Evolutionary conservation across 2,329 filamentous ascomycete species (phyloP), one percentile per base, ranked within the genome.

Genomic region (Aspergillus brunneoviolaceus): DNA sequence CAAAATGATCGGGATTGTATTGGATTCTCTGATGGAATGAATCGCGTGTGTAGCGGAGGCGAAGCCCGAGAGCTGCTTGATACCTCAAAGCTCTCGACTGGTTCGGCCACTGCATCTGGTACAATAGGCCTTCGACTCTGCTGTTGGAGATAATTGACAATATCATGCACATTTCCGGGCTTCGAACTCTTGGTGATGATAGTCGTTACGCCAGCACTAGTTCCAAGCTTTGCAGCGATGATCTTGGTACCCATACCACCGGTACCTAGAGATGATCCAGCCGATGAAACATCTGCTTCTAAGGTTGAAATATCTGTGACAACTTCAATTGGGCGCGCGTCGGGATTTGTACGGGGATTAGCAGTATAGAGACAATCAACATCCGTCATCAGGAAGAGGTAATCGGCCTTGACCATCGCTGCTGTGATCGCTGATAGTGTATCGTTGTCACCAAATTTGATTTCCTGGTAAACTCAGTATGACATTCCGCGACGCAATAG

Each of bases 401-500:
- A 91, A 72, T 99, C 93, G 54, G 95, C 95, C 70, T 96, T 92
- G 21, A 98, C 91, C 92, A 98, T 98, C 66, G 90, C 95, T 1
- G 95, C 92, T 0, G 95, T 96, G 68, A 99, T 97, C 59, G 95
- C 95, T 12, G 92, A 96, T 51, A 99, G 82, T 1, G 95, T 99
- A 76, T 99, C 95, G 70, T 99, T 99, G 81, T 99, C 95, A 67
- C 95, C 95, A 73, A 99, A 99, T 81, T 98, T 98, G 80, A 99
- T 99, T 84, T 99, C 95, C 72, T 80, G 57, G 12, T 3, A 21
- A 35, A 6, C 12, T 21, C 35, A 45, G 23, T 29, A 60, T 55
- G 58, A 63, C 12, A 29, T 31, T 21, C 16, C 25, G 19, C 23
- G 11, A 31, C 5, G 14, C 14, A 39, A 14, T 21, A n/a, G 50